phyloP scores from a whole-genome alignment of 2,329 filamentous ascomycete species.

The Diaporthe longicolla region DNA sequence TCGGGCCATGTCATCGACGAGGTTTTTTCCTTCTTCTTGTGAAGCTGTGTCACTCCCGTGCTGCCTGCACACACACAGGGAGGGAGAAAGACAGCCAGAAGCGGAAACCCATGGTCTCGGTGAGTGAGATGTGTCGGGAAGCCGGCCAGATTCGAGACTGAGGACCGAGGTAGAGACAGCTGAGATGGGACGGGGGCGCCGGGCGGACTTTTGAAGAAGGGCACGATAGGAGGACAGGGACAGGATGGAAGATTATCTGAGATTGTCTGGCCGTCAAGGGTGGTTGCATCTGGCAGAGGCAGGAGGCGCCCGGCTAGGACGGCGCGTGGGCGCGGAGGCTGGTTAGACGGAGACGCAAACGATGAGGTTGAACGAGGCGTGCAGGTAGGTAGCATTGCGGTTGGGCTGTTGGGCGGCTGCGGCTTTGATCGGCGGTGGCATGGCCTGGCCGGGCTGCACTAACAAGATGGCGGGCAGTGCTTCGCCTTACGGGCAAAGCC shows the following conservation, averaged over 20 bases:
- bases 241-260: background rate
- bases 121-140: background rate
- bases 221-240: conserved; percentile 19
- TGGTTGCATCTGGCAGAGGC: conserved; percentile 18
- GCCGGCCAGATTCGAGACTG: background rate
- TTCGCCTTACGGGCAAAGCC: conserved; percentile 34
- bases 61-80: background rate
- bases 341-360: too few species aligned
- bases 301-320: conserved; percentile 29
- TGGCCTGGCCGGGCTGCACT: conserved; percentile 9
- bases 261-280: background rate
- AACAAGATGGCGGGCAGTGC: conserved; percentile 25
- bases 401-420: conserved; percentile 25
- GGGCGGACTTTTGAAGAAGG: conserved; percentile 1
- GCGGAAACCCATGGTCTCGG: background rate
- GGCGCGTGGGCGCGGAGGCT: conserved; percentile 3
- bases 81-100: background rate
- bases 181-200: conserved; percentile 15
- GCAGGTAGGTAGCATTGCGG: conserved; percentile 1
- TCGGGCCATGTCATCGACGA: background rate
- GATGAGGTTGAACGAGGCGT: background rate
- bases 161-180: conserved; percentile 17
- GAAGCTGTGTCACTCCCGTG: background rate
- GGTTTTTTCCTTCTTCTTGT: background rate
- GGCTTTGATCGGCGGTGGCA: conserved; percentile 23